phyloP scores from a whole-genome alignment of 176 grass and related monocot species.

The Lolium perenne region DNA sequence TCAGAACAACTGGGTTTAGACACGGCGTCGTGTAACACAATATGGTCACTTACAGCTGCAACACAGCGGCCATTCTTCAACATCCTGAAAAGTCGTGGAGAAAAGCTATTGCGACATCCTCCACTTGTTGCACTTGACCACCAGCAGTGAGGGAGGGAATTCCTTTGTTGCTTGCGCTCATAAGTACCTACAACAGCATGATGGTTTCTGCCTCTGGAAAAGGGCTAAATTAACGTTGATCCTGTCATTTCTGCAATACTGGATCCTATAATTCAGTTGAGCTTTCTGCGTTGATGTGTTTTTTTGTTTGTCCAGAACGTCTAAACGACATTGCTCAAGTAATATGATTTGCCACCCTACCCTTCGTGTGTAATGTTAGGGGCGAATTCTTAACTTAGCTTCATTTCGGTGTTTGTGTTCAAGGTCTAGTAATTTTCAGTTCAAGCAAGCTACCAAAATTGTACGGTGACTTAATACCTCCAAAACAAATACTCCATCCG shows the following conservation, averaged over 20 bases:
- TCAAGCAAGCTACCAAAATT: no score
- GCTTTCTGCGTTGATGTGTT: constrained; percentile 15
- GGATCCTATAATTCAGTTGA: constrained; percentile 96
- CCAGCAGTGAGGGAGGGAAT: constrained; percentile 82
- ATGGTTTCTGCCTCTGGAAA: constrained; percentile 94
- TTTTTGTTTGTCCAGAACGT: constrained; percentile 28
- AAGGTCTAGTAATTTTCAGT: no score
- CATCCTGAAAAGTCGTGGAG: constrained; percentile 84
- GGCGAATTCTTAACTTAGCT: neutral
- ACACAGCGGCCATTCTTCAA: constrained; percentile 87
- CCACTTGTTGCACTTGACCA: constrained; percentile 86
- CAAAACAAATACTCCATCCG: neutral
- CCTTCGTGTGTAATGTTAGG: neutral
- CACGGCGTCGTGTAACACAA: constrained; percentile 84
- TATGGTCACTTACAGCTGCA: constrained; percentile 83
- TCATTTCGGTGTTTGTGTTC: neutral
- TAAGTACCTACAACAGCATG: constrained; percentile 89
- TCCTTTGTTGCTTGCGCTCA: constrained; percentile 86
- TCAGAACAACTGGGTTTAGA: constrained; percentile 86
- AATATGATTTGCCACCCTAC: neutral
- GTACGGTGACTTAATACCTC: no score
- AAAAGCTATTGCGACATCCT: constrained; percentile 87
- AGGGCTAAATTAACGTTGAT: constrained; percentile 68
- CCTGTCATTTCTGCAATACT: constrained; percentile 89
- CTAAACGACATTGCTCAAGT: neutral